A percentile compares a stretch with the other conserved stretches of the same genome.
phyloP scores from a whole-genome alignment of 257 asterid genomes.

The Leonotis leonurus region DNA sequence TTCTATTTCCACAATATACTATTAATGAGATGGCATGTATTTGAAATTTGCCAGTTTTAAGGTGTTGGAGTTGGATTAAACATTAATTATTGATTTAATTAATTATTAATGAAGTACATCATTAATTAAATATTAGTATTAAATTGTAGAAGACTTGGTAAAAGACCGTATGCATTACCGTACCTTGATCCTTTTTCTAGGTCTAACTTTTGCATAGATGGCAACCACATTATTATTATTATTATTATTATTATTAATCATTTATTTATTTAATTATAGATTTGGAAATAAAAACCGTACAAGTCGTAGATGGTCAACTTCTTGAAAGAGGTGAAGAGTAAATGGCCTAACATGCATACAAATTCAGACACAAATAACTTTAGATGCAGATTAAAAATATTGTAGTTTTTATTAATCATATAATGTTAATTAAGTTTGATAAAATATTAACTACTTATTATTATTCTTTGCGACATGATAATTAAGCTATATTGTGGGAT shows the following conservation, averaged over 20 bases:
- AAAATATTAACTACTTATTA: too few species aligned
- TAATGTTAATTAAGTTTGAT: too few species aligned
- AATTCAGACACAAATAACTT: neutral
- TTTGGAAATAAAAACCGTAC: too few species aligned
- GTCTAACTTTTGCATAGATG: neutral
- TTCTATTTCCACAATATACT: neutral
- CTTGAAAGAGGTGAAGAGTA: slow-evolving; percentile 8
- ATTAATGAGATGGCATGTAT: slow-evolving; percentile 7
- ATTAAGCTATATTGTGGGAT: too few species aligned
- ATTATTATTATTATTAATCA: neutral
- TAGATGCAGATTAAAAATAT: too few species aligned
- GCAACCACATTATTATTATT: neutral
- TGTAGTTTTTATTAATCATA: too few species aligned
- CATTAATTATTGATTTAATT: neutral
- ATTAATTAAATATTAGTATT: neutral
- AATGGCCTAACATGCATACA: neutral
- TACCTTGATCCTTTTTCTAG: neutral
- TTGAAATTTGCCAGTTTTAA: slow-evolving; percentile 1
- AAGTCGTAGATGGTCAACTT: slow-evolving; percentile 17
- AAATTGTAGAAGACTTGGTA: neutral
- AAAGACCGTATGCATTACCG: slow-evolving; percentile 12
- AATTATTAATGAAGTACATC: slow-evolving; percentile 1
- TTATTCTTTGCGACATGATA: too few species aligned
- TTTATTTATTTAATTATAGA: neutral
- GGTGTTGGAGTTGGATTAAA: neutral